Evolutionary conservation across 169 alveolate species (phyloP).

Genomic region (Blepharisma undulans): DNA sequence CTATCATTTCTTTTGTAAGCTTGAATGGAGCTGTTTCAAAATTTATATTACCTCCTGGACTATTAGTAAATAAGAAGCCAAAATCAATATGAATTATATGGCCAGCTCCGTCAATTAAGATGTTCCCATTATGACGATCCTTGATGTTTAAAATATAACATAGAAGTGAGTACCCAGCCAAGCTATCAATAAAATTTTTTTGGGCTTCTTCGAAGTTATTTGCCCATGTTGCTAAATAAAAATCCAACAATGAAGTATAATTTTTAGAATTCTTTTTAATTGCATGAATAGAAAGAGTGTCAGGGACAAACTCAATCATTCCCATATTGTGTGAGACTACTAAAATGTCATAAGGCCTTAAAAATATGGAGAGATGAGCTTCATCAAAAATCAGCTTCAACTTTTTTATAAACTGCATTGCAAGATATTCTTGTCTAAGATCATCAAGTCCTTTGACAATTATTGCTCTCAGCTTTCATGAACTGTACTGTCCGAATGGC

Average conservation of each 20-base stretch:
- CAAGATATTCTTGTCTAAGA: constrained; percentile 85
- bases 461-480: constrained; percentile 16
- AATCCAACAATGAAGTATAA: background rate
- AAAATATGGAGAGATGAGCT: background rate
- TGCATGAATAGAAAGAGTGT: constrained; percentile 84
- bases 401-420: constrained; percentile 82
- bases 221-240: background rate
- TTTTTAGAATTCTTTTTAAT: constrained; percentile 65
- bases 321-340: constrained; percentile 89
- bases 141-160: constrained; percentile 91
- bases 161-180: constrained; percentile 93
- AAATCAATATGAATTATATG: constrained; percentile 96
- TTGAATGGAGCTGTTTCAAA: constrained; percentile 97
- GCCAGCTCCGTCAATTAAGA: constrained; percentile 91
- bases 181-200: constrained; percentile 90
- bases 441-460: constrained; percentile 87
- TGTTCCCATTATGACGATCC: constrained; percentile 96
- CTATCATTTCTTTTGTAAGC: constrained; percentile 95
- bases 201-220: constrained; percentile 80
- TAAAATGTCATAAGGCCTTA: constrained; percentile 59
- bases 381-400: constrained; percentile 64
- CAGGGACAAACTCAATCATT: constrained; percentile 86
- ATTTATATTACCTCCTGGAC: constrained; percentile 95
- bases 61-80: constrained; percentile 95
- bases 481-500: constrained; percentile 20